Evolutionary conservation across 2,329 filamentous ascomycete genomes (phyloP), one percentile per base, ranked within the genome.

Genomic region (Cadophora malorum): DNA sequence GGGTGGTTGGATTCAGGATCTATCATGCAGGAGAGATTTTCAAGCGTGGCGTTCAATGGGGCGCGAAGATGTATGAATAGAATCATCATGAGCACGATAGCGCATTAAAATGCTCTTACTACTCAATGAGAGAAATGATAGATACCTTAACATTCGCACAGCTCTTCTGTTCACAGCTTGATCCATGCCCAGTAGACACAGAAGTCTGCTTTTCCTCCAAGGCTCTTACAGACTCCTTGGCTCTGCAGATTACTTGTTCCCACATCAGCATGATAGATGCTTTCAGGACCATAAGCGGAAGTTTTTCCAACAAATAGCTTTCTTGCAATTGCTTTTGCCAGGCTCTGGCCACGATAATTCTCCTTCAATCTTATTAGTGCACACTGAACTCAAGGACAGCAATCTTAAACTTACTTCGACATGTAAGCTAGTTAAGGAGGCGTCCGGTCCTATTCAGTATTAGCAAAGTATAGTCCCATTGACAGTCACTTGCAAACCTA

Each of bases 201-300:
- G 87, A 88, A 91, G 16, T 79, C 77, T 2, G 81, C 85, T 53
- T 31, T 67, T 28, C 70, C 71, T 45, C 65, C 64, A 31, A 92
- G 75, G 67, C 88, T 87, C 74, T 79, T 84, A 72, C 88, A 91
- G 45, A 92, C 85, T 0, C 80, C 84, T 60, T 86, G 83, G 74
- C 90, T 92, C 50, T 84, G 83, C 1, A 76, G 67, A 71, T 93
- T 93, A 0, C 84, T 83, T 0, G 83, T 79, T 2, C 86, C 84
- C 0, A 93, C 90, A 77, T 92, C 89, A 1, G 89, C 89, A 68
- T 87, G 84, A 31, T 83, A 84, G 81, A 84, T 87, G 7, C 81
- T 83, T 47, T 86, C 85, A 0, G 81, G 73, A 0, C 80, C 81
- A 59, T 82, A 86, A 0, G 79, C 77, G 3, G 71, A 71, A 41